Evolutionary conservation across 2,329 filamentous ascomycete genomes (phyloP), one percentile per base, ranked within the genome.

Genomic region (Magnaporthiopsis incrustans): DNA sequence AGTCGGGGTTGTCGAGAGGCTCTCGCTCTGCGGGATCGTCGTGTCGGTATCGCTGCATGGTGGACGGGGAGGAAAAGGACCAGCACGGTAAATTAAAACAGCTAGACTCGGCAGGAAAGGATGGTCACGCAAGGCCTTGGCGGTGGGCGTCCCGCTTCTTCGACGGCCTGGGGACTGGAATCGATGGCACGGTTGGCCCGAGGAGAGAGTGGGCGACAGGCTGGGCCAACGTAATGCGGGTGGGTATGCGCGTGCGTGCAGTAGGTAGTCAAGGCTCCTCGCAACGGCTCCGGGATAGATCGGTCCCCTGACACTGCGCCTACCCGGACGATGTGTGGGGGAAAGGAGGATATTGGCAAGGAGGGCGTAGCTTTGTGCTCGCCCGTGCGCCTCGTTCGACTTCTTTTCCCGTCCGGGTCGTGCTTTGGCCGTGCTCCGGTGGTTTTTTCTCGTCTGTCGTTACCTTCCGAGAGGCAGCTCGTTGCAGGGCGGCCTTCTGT

Each of bases 21-120:
- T 67, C 66, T 38, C 68, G 64, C 59, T 69, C 68, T 63, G 67
- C 67, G 30, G 62, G 38, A n/a, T 69, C 67, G 57, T 70, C 68
- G 65, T 70, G 69, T 59, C 63, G 64, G 64, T 63, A 57, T 11
- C 67, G 67, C 59, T 65, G 60, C 68, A 70, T 69, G 64, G 32
- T 53, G 32, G 10, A 25, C 44, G 3, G 8, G 15, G 7, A 25
- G 44, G 18, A 53, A 25, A 22, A 53, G n/a, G 10, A 53, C 22
- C 11, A 11, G 44, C 44, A 53, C 7, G 8, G 44, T 53, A 22
- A 53, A 53, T 11, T 8, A 53, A 53, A 53, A 53, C 44, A 14
- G n/a, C 22, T 25, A 11, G 44, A 11, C 44, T 11, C 7, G 44
- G 44, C 22, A 53, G 8, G 44, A 53, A 53, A 11, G 22, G 18